Evolutionary conservation across 31 red algal species (phyloP), one percentile per base, ranked within the genome.

Genomic region (Odonthalia washingtoniensis): DNA sequence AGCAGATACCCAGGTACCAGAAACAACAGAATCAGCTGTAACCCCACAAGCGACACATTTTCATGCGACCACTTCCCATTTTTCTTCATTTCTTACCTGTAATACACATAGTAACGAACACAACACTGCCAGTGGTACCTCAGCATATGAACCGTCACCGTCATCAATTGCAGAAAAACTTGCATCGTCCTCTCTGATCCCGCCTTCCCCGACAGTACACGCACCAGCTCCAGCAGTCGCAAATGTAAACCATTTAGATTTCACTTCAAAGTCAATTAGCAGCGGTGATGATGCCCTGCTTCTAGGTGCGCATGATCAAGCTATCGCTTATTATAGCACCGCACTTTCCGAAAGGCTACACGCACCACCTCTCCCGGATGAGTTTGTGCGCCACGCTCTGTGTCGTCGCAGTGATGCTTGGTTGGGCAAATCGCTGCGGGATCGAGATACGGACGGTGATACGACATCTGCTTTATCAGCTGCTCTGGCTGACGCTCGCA

Each of bases 401-500:
- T 33, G 68, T 24, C 73, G 74, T 14, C 36, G 88, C 30, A 70
- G 72, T 44, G 80, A 83, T n/a, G 80, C 88, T 24, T 72, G 77
- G 30, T 60, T 91, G 33, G 35, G 46, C 45, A 65, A 91, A 65
- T 78, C 88, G 42, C 52, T 82, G 26, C 36, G 64, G 66, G 67
- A 67, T 65, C 62, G 84, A n/a, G 77, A 85, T 39, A n/a, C n/a
- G n/a, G n/a, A n/a, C n/a, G n/a, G n/a, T n/a, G n/a, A n/a, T n/a
- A n/a, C n/a, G n/a, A 45, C 33, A 32, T 33, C 46, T 5, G 45
- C 63, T 21, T 86, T 92, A 21, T 39, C 68, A 21, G 53, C 63
- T 46, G 82, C 89, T 17, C 72, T 78, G 40, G 63, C 75, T 33
- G 89, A 91, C 40, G 88, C 88, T 18, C 27, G 64, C 35, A 34